Percentiles rank a stretch among this genome's conserved stretches.
phyloP scores from a whole-genome alignment of 2,329 filamentous ascomycete genomes.

The Sporothrix pseudoabietina region DNA sequence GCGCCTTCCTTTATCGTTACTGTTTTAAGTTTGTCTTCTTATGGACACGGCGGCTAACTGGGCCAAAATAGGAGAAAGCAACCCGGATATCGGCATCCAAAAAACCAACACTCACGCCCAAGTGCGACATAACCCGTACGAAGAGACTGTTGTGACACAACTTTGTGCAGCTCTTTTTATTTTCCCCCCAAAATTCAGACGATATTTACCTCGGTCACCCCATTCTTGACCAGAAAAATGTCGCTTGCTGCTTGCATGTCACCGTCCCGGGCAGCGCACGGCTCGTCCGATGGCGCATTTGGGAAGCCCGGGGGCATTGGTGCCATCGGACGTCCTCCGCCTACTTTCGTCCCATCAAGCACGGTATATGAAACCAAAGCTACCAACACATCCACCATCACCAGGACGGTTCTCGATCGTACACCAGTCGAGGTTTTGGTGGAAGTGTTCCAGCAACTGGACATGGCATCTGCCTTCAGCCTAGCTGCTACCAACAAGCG shows the following conservation, averaged over 20 bases:
- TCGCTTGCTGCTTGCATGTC: conserved; percentile 30
- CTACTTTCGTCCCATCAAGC: background rate
- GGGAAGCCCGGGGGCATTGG: background rate
- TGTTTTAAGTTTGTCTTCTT: background rate
- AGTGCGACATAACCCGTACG: background rate
- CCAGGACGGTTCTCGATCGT: conserved; percentile 36
- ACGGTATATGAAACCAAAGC: background rate
- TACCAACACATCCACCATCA: conserved; percentile 31
- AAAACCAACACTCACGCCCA: background rate
- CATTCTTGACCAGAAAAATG: conserved; percentile 16
- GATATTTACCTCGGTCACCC: background rate
- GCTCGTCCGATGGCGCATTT: background rate
- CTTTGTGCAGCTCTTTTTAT: background rate
- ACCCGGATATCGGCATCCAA: background rate
- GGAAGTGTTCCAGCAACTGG: conserved; percentile 51
- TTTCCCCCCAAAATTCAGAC: too few relatives aligned
- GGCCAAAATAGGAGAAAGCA: background rate
- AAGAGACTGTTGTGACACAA: background rate
- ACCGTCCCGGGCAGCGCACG: conserved; percentile 17
- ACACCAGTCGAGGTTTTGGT: conserved; percentile 52
- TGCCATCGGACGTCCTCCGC: background rate
- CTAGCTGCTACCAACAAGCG: conserved; percentile 45
- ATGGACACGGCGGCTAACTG: background rate
- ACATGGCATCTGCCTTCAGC: conserved; percentile 46
- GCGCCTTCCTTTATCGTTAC: too few relatives aligned